Percentiles rank a stretch among this genome's conserved stretches.
Conservation (phyloP, 83 land plant genomes). For the Isoetes engelmannii region DNA sequence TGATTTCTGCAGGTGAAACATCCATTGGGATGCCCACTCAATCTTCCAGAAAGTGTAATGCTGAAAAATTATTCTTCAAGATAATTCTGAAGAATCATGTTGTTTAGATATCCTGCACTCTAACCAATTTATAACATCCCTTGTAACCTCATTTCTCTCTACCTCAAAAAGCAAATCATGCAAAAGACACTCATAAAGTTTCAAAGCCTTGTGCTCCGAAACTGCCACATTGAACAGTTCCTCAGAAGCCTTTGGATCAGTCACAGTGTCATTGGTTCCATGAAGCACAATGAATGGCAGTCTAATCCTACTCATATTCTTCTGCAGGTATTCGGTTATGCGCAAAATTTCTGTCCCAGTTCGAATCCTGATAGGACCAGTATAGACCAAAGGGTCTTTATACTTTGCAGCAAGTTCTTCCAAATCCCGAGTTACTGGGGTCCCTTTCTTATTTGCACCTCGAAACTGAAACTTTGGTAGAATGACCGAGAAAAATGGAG, state of each 20-base stretch:
- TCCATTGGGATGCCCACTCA: too few relatives aligned
- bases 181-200: conserved; percentile 73
- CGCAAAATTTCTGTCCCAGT: conserved; percentile 92
- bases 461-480: conserved; percentile 76
- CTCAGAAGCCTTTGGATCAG: conserved; percentile 79
- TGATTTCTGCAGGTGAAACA: too few relatives aligned
- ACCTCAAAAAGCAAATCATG: conserved; percentile 92
- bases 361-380: conserved; percentile 82
- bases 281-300: conserved; percentile 89
- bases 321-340: conserved; percentile 59
- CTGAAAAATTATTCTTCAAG: too few relatives aligned
- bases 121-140: conserved; percentile 81
- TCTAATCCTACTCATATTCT: conserved; percentile 53
- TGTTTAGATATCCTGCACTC: conserved; percentile 26
- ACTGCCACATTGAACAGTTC: conserved; percentile 62
- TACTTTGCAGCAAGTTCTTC: conserved; percentile 82
- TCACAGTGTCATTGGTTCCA: conserved; percentile 83
- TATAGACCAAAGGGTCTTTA: conserved; percentile 89
- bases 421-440: conserved; percentile 85
- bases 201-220: conserved; percentile 54
- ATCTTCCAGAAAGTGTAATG: too few relatives aligned
- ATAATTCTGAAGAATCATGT: not conserved
- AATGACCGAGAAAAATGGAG: conserved; percentile 81
- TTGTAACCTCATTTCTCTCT: conserved; percentile 57
- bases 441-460: conserved; percentile 70